Evolutionary conservation across 108 stramenopile species (phyloP).

Genomic region (Skeletonema potamos): DNA sequence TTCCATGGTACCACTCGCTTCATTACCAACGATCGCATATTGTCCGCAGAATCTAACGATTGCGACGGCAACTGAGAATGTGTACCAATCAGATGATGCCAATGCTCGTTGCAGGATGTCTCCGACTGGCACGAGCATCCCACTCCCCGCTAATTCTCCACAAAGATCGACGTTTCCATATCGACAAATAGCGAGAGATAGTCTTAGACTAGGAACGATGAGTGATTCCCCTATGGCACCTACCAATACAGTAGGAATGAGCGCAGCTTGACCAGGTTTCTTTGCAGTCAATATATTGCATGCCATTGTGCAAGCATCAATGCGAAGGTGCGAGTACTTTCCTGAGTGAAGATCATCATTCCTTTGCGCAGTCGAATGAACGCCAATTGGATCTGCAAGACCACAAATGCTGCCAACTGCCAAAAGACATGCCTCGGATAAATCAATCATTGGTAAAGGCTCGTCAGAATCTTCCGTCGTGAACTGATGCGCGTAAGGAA

Average conservation of each 20-base stretch:
- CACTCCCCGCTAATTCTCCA: constrained; percentile 61
- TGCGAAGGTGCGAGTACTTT: constrained; percentile 48
- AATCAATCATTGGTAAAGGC: constrained; percentile 57
- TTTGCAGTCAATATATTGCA: constrained; percentile 55
- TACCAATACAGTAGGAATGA: constrained; percentile 71
- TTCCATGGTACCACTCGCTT: constrained; percentile 39
- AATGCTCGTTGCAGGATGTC: constrained; percentile 67
- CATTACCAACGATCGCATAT: constrained; percentile 45
- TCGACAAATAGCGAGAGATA: constrained; percentile 65
- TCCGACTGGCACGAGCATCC: constrained; percentile 71
- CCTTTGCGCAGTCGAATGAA: no score
- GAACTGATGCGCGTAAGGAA: constrained; percentile 19
- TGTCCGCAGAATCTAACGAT: constrained; percentile 78
- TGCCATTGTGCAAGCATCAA: constrained; percentile 64
- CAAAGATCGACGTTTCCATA: constrained; percentile 65
- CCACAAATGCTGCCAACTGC: constrained; percentile 85
- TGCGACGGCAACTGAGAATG: constrained; percentile 60
- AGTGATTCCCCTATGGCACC: constrained; percentile 73
- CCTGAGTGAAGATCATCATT: constrained; percentile 19
- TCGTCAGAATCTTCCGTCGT: constrained; percentile 23
- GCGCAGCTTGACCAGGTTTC: constrained; percentile 38
- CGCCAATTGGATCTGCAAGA: no score
- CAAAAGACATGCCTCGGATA: constrained; percentile 67
- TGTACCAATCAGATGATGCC: constrained; percentile 54
- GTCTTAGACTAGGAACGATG: constrained; percentile 56